Percentiles rank a stretch among this genome's conserved stretches.
Evolutionary conservation across 352 stramenopile genomes (phyloP).

Genomic region (Thraustotheca clavata): DNA sequence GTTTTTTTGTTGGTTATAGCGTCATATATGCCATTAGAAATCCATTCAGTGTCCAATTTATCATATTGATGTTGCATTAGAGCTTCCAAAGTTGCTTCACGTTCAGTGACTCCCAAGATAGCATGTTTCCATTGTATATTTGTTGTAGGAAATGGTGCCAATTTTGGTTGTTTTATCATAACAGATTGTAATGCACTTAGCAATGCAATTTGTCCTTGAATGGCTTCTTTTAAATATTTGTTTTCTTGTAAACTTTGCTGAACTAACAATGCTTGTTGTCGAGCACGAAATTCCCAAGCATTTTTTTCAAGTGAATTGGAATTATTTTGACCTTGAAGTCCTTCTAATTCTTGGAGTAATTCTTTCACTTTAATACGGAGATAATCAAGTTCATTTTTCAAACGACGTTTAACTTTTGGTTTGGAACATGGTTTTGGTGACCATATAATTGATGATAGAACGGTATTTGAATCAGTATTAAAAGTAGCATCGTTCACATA

Average conservation of each 20-base stretch:
- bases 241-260: conserved; percentile 11
- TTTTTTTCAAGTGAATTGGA: no score
- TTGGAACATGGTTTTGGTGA: no score
- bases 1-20: not conserved
- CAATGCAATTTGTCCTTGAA: conserved; percentile 16
- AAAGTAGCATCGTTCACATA: no score
- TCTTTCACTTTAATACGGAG: no score
- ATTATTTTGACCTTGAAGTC: no score
- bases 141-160: not conserved
- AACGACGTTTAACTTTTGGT: no score
- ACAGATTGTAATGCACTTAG: conserved; percentile 5
- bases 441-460: no score
- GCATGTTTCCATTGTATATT: conserved; percentile 14
- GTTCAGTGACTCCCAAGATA: not conserved
- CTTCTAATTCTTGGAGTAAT: no score
- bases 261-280: not conserved
- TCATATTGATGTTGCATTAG: conserved; percentile 13
- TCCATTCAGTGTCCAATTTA: conserved; percentile 3
- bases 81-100: conserved; percentile 8
- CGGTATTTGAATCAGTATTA: no score
- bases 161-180: conserved; percentile 7
- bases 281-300: not conserved
- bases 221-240: not conserved
- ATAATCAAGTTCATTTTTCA: no score
- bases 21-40: not conserved